Percentiles rank a stretch among this genome's conserved stretches.
Conservation (phyloP, 192 early-diverging fungal genomes). For the Glomus cerebriforme region DNA sequence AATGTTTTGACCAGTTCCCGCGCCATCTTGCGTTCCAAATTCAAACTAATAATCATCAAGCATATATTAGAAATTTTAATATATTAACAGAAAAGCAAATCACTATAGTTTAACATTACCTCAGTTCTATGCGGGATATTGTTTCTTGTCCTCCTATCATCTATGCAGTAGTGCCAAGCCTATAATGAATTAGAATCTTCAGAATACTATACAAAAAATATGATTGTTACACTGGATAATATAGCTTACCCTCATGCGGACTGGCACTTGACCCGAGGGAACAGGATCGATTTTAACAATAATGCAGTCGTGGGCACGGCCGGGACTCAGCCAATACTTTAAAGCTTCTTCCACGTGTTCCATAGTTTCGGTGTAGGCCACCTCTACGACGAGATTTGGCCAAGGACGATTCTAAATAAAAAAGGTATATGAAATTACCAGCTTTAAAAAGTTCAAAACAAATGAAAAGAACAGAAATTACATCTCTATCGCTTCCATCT, state of each 20-base stretch:
- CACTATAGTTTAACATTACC: conserved; percentile 27
- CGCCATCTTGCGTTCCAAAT: conserved; percentile 20
- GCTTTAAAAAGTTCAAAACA: conserved; percentile 30
- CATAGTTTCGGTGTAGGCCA: conserved; percentile 24
- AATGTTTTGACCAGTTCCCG: conserved; percentile 1
- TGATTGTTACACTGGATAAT: conserved; percentile 17
- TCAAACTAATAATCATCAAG: conserved; percentile 29
- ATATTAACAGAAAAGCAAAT: conserved; percentile 25
- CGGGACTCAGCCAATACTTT: conserved; percentile 19
- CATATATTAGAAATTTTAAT: no score
- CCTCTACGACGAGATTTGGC: conserved; percentile 29
- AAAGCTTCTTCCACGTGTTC: conserved; percentile 24
- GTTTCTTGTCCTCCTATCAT: background rate
- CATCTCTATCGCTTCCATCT: conserved; percentile 31
- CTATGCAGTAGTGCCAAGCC: conserved; percentile 19
- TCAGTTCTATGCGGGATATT: background rate
- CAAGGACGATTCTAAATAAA: conserved; percentile 26
- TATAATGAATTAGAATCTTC: background rate
- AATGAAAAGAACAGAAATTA: conserved; percentile 28
- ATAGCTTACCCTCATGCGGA: conserved; percentile 33
- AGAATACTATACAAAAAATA: conserved; percentile 31
- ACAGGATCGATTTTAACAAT: conserved; percentile 32
- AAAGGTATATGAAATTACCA: conserved; percentile 18
- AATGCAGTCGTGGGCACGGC: conserved; percentile 22
- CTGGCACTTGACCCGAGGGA: background rate